Conservation (phyloP, 1,284 basidiomycete species). For the Pseudozyma hubeiensis region DNA sequence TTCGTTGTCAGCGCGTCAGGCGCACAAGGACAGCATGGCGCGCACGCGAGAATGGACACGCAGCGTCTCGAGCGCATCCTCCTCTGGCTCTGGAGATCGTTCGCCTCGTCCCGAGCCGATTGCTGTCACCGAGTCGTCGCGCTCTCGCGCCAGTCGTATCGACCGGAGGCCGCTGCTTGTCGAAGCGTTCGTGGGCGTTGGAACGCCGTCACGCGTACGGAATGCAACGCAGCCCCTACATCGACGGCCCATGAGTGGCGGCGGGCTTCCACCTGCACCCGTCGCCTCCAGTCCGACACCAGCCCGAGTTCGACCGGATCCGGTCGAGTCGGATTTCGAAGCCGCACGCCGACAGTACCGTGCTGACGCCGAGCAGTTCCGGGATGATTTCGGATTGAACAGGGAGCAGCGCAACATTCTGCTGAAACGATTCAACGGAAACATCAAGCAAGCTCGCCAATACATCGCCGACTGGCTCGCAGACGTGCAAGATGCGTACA, state of each 20-base stretch:
- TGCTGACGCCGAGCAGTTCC: slow-evolving; percentile 17
- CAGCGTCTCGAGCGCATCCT: slow-evolving; percentile 20
- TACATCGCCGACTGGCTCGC: slow-evolving; percentile 23
- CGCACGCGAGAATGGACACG: slow-evolving; percentile 26
- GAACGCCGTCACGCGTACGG: slow-evolving; percentile 14
- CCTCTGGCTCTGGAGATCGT: slow-evolving; percentile 13
- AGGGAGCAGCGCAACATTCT: slow-evolving; percentile 8
- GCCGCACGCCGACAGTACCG: slow-evolving; percentile 31
- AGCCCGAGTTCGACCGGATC: not conserved
- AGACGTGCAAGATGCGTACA: slow-evolving; percentile 16
- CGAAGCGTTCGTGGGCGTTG: not conserved
- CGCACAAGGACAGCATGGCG: slow-evolving; percentile 7
- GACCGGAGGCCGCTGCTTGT: slow-evolving; percentile 8
- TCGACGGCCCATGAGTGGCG: not conserved
- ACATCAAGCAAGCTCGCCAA: slow-evolving; percentile 21
- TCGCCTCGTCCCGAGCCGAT: not conserved
- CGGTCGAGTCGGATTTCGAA: not conserved
- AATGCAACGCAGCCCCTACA: not conserved
- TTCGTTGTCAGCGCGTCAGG: not conserved
- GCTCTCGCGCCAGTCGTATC: slow-evolving; percentile 27
- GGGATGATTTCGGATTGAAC: slow-evolving; percentile 22
- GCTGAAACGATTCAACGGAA: slow-evolving; percentile 23
- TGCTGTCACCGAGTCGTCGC: slow-evolving; percentile 10
- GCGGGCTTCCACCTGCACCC: not conserved
- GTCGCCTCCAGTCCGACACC: not conserved